A percentile compares a stretch with the other conserved stretches of the same genome.
phyloP scores from a whole-genome alignment of 257 asterid species.

The Nemophila menziesii region DNA sequence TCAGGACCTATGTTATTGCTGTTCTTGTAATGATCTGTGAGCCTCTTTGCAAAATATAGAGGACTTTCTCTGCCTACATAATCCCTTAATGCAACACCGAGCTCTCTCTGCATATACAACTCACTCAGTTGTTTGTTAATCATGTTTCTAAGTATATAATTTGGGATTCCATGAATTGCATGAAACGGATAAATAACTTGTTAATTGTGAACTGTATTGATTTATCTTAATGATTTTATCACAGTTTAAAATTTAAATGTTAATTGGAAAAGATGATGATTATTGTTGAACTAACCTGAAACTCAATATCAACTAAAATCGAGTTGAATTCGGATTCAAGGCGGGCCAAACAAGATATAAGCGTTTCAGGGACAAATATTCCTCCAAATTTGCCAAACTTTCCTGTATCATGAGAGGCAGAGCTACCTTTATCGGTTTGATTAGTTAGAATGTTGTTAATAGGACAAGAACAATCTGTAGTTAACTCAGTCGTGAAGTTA shows the following conservation, averaged over 20 bases:
- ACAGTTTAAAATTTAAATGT: no score
- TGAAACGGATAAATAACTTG: no score
- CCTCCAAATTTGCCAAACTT: conserved; percentile 74
- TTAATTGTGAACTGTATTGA: no score
- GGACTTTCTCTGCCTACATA: conserved; percentile 82
- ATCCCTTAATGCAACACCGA: conserved; percentile 36
- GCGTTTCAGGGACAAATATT: conserved; percentile 55
- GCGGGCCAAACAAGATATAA: conserved; percentile 31
- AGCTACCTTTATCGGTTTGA: conserved; percentile 16
- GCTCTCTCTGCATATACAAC: conserved; percentile 30
- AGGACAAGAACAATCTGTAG: neutral
- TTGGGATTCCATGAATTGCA: no score
- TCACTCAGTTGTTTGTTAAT: no score
- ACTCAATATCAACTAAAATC: conserved; percentile 28
- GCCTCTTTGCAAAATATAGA: conserved; percentile 53
- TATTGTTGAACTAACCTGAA: conserved; percentile 59
- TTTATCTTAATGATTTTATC: no score
- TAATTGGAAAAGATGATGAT: no score
- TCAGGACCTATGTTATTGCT: conserved; percentile 42
- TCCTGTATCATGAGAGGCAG: conserved; percentile 17
- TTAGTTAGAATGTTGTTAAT: conserved; percentile 10
- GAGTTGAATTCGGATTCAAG: conserved; percentile 42
- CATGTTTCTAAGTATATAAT: no score
- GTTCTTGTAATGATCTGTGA: conserved; percentile 47
- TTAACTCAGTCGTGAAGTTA: neutral